Base-by-base conservation (phyloP, 2,329 filamentous ascomycete species). In the Stachybotrys chlorohalonatus region DNA sequence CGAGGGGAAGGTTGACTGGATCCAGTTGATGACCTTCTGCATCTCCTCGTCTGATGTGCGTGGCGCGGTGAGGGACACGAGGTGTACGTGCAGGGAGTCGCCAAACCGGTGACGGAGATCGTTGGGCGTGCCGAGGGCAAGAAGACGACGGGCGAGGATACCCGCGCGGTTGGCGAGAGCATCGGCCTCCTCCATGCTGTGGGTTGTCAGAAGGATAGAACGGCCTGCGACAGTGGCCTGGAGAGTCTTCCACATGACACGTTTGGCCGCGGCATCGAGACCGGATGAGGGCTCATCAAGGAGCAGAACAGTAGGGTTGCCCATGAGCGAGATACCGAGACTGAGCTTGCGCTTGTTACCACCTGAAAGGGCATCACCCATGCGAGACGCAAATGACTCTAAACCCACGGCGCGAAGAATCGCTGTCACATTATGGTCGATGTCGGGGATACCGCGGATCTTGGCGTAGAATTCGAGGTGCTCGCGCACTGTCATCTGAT, bases 121-220 rank as follows among this genome's bases (percentile, higher is more conserved):
- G 42, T 90, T 83, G 1, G 85, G 86, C 0, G 85, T 87, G 5
- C 92, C 92, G 9, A 94, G 77, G 0, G 91, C 92, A 30, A 96
- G 77, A 90, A 96, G 95, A 36, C 85, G 80, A 61, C 83, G 81
- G 9, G 91, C 89, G 72, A 97, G 84, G 61, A 97, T 96, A 13
- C 90, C 92, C 0, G 88, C 90, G 1, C 90, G 81, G 31, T 84
- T 84, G 0, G 92, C 92, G 2, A 97, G 77, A 1, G 91, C 91
- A 64, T 95, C 90, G 0, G 92, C 92, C 71, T 96, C 92, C 68
- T 96, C 92, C 91, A 96, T 96, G 51, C 84, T 89, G 69, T 97
- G 93, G 0, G 93, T 96, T 0, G 93, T 96, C 16, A 97, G 79
- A 2, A 97, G 77, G 15, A 96, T 82, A 0, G 86, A 89, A 15